Base-by-base conservation (phyloP, 139 green algal genomes). In the Chlamydomonas urium region DNA sequence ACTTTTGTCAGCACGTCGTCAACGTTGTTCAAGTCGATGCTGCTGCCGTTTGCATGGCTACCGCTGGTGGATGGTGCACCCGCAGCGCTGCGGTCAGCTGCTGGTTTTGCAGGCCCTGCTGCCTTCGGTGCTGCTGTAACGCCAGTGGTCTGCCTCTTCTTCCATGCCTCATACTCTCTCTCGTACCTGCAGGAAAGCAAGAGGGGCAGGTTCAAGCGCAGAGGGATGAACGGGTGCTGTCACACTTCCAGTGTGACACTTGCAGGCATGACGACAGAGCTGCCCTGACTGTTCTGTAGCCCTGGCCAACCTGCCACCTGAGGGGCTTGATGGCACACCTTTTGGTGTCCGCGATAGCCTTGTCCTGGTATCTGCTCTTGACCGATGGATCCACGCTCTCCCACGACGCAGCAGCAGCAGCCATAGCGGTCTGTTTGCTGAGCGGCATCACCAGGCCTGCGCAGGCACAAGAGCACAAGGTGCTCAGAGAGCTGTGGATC, bases 1-100 rank as follows among this genome's bases (percentile, higher is more conserved):
- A n/a, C n/a, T n/a, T n/a, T 63, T 14, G 21, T 63, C n/a, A 63
- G 53, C 24, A 63, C 53, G 6, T 63, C 53, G 26, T 63, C 53
- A 6, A 63, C 6, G 29, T 63, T 21, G 6, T 63, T n/a, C n/a
- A n/a, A n/a, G n/a, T n/a, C n/a, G n/a, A n/a, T n/a, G n/a, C n/a
- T n/a, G n/a, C n/a, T n/a, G n/a, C n/a, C n/a, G n/a, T n/a, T n/a
- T n/a, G n/a, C n/a, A n/a, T n/a, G n/a, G n/a, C n/a, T n/a, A n/a
- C n/a, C n/a, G n/a, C n/a, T n/a, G n/a, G n/a, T n/a, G n/a, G n/a
- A n/a, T n/a, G n/a, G n/a, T n/a, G n/a, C n/a, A n/a, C n/a, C n/a
- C n/a, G n/a, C n/a, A n/a, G n/a, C n/a, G n/a, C n/a, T n/a, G n/a
- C n/a, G n/a, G n/a, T n/a, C n/a, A n/a, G n/a, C n/a, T n/a, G n/a